phyloP scores from a whole-genome alignment of 108 stramenopile species.

The Stephanodiscus minutulus region DNA sequence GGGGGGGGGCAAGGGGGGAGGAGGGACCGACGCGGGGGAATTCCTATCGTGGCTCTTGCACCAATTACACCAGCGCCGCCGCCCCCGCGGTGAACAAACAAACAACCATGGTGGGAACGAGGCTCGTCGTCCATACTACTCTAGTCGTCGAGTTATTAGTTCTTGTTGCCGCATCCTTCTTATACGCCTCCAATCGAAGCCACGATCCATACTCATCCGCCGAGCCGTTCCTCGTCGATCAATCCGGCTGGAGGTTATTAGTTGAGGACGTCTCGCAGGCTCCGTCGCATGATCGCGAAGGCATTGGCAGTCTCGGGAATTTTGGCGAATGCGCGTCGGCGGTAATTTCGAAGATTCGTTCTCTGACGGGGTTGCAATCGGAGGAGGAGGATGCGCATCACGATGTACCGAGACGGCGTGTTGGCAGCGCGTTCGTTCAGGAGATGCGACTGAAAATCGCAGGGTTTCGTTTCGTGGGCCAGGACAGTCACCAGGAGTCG shows the following conservation, averaged over 20 bases:
- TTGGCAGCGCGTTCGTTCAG: slow-evolving; percentile 25
- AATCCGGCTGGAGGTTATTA: slow-evolving; percentile 39
- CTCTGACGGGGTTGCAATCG: not conserved
- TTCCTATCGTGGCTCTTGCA: too few relatives aligned
- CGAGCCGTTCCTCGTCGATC: slow-evolving; percentile 46
- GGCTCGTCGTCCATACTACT: slow-evolving; percentile 42
- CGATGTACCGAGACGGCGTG: not conserved
- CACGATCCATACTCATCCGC: slow-evolving; percentile 14
- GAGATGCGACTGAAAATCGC: slow-evolving; percentile 29
- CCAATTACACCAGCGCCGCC: not conserved
- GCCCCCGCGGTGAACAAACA: not conserved
- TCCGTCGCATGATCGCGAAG: not conserved
- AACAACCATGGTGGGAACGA: slow-evolving; percentile 47
- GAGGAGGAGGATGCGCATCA: not conserved
- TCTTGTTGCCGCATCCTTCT: slow-evolving; percentile 29
- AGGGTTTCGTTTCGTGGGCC: not conserved
- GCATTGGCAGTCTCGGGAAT: not conserved
- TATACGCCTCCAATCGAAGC: slow-evolving; percentile 27
- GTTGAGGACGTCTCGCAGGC: slow-evolving; percentile 25
- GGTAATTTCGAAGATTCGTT: slow-evolving; percentile 6
- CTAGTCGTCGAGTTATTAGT: slow-evolving; percentile 34
- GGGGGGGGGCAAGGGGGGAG: too few relatives aligned
- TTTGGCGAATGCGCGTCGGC: slow-evolving; percentile 3
- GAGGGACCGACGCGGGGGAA: too few relatives aligned
- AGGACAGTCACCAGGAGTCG: not conserved